Conservation (phyloP, 225 moss, liverwort and hornwort genomes). For the Polytrichum commune region DNA sequence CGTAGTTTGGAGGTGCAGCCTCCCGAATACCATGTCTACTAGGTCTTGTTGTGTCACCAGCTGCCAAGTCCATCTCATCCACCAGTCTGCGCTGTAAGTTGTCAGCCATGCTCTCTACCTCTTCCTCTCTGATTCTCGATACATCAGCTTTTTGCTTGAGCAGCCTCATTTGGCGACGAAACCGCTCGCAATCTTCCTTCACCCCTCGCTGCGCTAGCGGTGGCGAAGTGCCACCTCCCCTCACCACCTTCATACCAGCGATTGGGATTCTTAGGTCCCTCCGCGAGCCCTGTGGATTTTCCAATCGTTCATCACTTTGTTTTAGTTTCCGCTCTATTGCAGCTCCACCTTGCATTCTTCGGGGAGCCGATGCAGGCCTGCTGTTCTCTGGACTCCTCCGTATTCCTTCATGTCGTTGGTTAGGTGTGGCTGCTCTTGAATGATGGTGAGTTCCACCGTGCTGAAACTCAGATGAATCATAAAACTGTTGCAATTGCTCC, state of each 20-base stretch:
- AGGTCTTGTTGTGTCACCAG: not conserved
- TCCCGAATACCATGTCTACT: not conserved
- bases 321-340: slow-evolving; percentile 21
- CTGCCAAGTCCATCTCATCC: slow-evolving; percentile 42
- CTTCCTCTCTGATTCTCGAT: slow-evolving; percentile 57
- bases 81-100: slow-evolving; percentile 26
- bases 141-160: slow-evolving; percentile 61
- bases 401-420: slow-evolving; percentile 18
- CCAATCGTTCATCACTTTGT: slow-evolving; percentile 11
- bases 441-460: slow-evolving; percentile 4
- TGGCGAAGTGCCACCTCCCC: slow-evolving; percentile 8
- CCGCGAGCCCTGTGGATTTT: slow-evolving; percentile 6
- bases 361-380: slow-evolving; percentile 38
- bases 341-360: slow-evolving; percentile 38
- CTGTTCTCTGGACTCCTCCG: slow-evolving; percentile 27
- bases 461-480: slow-evolving; percentile 24
- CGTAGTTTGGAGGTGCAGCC: not conserved
- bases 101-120: slow-evolving; percentile 38
- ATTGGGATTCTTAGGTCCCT: slow-evolving; percentile 18
- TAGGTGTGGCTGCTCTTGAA: slow-evolving; percentile 10
- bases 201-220: slow-evolving; percentile 36
- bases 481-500: slow-evolving; percentile 35
- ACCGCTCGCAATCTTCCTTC: slow-evolving; percentile 77
- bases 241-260: slow-evolving; percentile 29
- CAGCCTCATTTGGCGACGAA: slow-evolving; percentile 69